Conservation (phyloP, 768 basidiomycete genomes). For the Auriscalpium microsporum region DNA sequence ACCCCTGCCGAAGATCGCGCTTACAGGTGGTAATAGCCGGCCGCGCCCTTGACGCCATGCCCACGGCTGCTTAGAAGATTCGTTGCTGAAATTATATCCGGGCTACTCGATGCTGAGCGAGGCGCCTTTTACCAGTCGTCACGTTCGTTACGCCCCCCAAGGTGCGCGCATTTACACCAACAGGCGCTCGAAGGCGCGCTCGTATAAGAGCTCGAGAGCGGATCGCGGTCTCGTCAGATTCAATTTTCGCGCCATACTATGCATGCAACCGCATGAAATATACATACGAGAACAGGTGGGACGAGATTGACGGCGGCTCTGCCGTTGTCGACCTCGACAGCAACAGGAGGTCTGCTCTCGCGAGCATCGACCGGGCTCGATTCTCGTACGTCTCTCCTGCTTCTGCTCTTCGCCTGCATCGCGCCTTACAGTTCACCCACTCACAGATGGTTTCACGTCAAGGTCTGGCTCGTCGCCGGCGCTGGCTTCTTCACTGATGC, state of each 20-base stretch:
- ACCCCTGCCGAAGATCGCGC: too few relatives aligned
- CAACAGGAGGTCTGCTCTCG: slow-evolving; percentile 72
- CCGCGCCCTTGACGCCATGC: too few relatives aligned
- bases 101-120: too few relatives aligned
- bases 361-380: slow-evolving; percentile 78
- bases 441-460: slow-evolving; percentile 35
- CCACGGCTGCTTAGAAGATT: too few relatives aligned
- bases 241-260: too few relatives aligned
- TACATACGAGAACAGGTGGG: background rate
- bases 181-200: too few relatives aligned
- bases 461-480: slow-evolving; percentile 44
- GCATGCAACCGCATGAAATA: background rate
- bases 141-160: too few relatives aligned
- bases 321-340: slow-evolving; percentile 42
- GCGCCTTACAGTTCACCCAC: slow-evolving; percentile 11
- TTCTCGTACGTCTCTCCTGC: slow-evolving; percentile 52
- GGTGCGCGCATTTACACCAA: too few relatives aligned
- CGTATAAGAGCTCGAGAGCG: background rate
- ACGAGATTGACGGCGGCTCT: background rate
- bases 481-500: slow-evolving; percentile 91
- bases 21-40: too few relatives aligned
- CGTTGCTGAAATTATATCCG: too few relatives aligned
- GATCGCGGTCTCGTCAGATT: too few relatives aligned
- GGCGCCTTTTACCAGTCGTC: too few relatives aligned
- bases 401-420: background rate